Evolutionary conservation across 805 yeast species (phyloP).

Genomic region (Barnettozyma californica): DNA sequence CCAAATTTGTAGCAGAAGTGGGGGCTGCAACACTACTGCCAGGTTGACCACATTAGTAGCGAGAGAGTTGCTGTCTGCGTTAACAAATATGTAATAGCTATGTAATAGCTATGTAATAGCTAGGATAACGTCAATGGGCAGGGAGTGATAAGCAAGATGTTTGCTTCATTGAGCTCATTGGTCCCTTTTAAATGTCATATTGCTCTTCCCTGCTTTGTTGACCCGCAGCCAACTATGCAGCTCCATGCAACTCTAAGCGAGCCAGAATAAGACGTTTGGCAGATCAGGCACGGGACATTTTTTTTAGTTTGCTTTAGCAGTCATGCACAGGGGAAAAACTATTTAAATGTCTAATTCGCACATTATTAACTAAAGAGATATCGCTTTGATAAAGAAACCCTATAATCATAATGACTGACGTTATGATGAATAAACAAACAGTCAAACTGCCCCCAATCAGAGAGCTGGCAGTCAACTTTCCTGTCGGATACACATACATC

Average conservation of each 20-base stretch:
- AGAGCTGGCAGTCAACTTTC: slow-evolving; percentile 7
- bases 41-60: too few species aligned
- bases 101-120: too few species aligned
- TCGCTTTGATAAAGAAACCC: neutral
- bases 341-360: neutral
- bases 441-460: slow-evolving; percentile 7
- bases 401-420: neutral
- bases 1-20: too few species aligned
- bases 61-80: too few species aligned
- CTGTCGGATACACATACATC: neutral
- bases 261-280: neutral
- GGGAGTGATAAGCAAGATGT: too few species aligned
- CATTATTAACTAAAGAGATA: too few species aligned
- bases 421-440: slow-evolving; percentile 1
- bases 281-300: neutral
- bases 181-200: neutral
- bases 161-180: too few species aligned
- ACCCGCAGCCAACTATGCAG: neutral
- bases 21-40: too few species aligned
- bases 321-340: too few species aligned
- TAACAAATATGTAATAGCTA: too few species aligned
- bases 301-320: neutral
- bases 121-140: too few species aligned
- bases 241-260: neutral
- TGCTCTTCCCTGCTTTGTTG: neutral